Conservation (phyloP, 306 rosid genomes). For the Malus fusca region DNA sequence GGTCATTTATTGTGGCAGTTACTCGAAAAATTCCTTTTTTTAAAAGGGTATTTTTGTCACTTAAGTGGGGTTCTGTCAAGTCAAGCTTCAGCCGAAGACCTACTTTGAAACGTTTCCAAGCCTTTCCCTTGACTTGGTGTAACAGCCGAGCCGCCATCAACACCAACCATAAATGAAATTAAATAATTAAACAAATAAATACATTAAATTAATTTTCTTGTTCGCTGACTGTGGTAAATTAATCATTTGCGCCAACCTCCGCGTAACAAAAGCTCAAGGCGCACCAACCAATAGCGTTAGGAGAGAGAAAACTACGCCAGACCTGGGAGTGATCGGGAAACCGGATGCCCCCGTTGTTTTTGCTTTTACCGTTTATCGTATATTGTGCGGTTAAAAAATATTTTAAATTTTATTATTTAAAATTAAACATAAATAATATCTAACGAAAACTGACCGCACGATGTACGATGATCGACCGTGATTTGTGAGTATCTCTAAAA, state of each 20-base stretch:
- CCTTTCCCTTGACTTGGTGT: conserved; percentile 8
- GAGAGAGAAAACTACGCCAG: conserved; percentile 12
- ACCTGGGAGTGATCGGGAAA: neutral
- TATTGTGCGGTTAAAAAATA: no score
- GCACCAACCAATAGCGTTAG: conserved; percentile 23
- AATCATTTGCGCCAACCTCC: conserved; percentile 68
- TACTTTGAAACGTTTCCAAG: neutral
- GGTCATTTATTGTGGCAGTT: conserved; percentile 26
- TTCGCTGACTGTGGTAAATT: conserved; percentile 35
- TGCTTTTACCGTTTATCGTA: no score
- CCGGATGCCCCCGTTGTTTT: neutral
- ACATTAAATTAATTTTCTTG: no score
- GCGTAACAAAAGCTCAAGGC: conserved; percentile 44
- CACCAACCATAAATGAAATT: neutral
- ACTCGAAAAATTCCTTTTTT: neutral
- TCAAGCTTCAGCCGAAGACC: neutral
- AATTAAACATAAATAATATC: no score
- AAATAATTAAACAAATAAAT: neutral
- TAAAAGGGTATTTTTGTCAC: conserved; percentile 33
- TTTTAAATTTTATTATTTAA: no score
- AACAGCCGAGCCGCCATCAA: conserved; percentile 31
- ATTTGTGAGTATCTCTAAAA: fast-evolving
- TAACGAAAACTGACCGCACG: fast-evolving
- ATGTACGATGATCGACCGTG: fast-evolving
- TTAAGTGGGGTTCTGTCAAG: neutral